These are phyloP conservation scores for Angophora floribunda DNA, from an alignment of 345 rosid species.

Conservation along the genomic window DNA sequence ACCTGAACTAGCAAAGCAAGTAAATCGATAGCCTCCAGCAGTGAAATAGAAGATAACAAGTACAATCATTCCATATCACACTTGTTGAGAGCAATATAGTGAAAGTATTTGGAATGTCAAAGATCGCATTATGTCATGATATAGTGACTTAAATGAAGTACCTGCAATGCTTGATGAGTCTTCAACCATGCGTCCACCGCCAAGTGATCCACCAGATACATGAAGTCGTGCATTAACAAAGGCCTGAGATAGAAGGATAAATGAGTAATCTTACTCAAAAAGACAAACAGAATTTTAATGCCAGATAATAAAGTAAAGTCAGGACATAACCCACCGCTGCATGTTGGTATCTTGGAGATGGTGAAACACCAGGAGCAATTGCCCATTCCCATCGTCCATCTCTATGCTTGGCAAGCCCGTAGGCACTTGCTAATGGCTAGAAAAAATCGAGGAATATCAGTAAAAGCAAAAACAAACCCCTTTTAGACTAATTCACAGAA, in stretches of 20 bases:
- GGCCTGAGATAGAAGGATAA: conserved; percentile 27
- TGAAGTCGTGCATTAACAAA: conserved; percentile 98
- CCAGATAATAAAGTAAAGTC: background rate
- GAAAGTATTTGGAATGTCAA: background rate
- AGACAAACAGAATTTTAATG: background rate
- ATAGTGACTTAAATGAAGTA: conserved; percentile 6
- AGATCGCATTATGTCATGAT: background rate
- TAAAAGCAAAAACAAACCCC: background rate
- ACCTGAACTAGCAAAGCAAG: background rate
- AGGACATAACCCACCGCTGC: conserved; percentile 68
- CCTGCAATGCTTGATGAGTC: conserved; percentile 99
- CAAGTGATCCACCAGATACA: conserved; percentile 99
- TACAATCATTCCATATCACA: background rate
- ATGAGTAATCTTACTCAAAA: background rate
- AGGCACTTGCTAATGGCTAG: conserved; percentile 95
- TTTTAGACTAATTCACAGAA: background rate
- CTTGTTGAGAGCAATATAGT: background rate
- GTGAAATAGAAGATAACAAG: background rate
- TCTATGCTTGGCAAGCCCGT: conserved; percentile 98
- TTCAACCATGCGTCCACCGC: conserved; percentile 99
- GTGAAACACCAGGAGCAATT: conserved; percentile 98
- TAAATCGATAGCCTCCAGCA: background rate
- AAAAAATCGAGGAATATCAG: background rate
- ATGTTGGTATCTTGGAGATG: conserved; percentile 98
- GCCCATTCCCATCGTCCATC: conserved; percentile 99